Evolutionary conservation across 2,329 filamentous ascomycete genomes (phyloP), one percentile per base, ranked within the genome.

Genomic region (Neurospora sp.): DNA sequence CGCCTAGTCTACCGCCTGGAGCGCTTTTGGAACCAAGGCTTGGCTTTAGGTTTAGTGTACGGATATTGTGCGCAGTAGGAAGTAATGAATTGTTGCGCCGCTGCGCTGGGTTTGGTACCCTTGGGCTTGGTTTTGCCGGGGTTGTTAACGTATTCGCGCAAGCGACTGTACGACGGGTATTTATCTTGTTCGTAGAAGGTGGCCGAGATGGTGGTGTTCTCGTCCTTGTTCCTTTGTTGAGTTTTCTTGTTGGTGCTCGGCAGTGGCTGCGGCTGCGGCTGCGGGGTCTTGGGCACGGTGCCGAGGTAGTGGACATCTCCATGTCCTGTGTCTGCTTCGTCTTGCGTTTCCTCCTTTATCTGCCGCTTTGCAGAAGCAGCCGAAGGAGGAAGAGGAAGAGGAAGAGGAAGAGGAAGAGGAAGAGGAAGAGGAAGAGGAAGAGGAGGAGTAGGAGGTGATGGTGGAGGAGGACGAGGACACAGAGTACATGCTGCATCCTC

Each of bases 61-160:
- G 86, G 86, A 69, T 88, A 88, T 62, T 79, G 82, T 8, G 79
- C 79, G 0, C 84, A 84, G 70, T 88, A 82, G 3, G 80, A 76
- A 10, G 81, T 77, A 40, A 83, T 17, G 28, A 28, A 28, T 28
- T 28, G 28, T 28, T 28, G 28, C 28, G 28, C 28, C 28, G 28
- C 28, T 28, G 28, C 28, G 28, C 28, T 28, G 28, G 28, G 28
- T 28, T 28, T 28, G 28, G 28, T 28, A 4, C 28, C 28, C 28
- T 28, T 28, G 28, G 28, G 28, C 28, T 28, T 28, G 28, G 28
- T 28, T 4, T 28, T 28, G 3, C 28, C 28, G 28, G 28, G 28
- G 28, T 28, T 28, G 28, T 28, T 28, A 28, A 28, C 28, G 28
- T 28, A 28, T 28, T 28, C 28, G 28, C 3, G 3, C 28, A 28